Percentiles rank a stretch among this genome's conserved stretches.
Conservation (phyloP, 192 early-diverging fungal species). For the Pecoramyces ruminantium region DNA sequence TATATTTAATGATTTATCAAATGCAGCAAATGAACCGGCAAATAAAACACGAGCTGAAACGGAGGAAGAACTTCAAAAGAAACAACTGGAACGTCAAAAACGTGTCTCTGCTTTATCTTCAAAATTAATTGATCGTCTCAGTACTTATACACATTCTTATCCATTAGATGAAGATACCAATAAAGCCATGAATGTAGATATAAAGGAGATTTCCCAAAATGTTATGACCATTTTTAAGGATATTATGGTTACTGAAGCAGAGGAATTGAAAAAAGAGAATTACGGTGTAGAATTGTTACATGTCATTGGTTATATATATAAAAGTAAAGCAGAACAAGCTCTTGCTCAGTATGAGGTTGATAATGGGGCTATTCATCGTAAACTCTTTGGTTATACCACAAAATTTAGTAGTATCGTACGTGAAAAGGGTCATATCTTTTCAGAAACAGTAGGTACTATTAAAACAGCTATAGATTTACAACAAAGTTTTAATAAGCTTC, state of each 20-base stretch:
- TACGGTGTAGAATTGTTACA: slow-evolving; percentile 88
- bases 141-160: slow-evolving; percentile 3
- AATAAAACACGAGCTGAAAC: slow-evolving; percentile 32
- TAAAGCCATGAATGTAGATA: slow-evolving; percentile 22
- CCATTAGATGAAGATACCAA: slow-evolving; percentile 11
- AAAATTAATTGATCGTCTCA: slow-evolving; percentile 5
- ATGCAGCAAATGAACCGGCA: slow-evolving; percentile 18
- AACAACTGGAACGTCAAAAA: slow-evolving; percentile 33
- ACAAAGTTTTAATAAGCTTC: slow-evolving; percentile 70
- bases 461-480: slow-evolving; percentile 87
- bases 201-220: slow-evolving; percentile 47
- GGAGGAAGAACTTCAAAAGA: slow-evolving; percentile 34
- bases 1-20: slow-evolving; percentile 80
- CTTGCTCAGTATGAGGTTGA: slow-evolving; percentile 37
- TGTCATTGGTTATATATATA: slow-evolving; percentile 82
- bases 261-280: slow-evolving; percentile 72
- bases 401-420: slow-evolving; percentile 26
- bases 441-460: slow-evolving; percentile 78
- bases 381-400: slow-evolving; percentile 22
- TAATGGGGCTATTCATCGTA: slow-evolving; percentile 25
- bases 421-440: slow-evolving; percentile 84
- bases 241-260: slow-evolving; percentile 58
- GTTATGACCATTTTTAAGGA: not conserved
- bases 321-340: slow-evolving; percentile 73
- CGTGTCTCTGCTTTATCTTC: slow-evolving; percentile 7